phyloP scores from a whole-genome alignment of 176 grass and related monocot genomes.

The Pharus latifolius region DNA sequence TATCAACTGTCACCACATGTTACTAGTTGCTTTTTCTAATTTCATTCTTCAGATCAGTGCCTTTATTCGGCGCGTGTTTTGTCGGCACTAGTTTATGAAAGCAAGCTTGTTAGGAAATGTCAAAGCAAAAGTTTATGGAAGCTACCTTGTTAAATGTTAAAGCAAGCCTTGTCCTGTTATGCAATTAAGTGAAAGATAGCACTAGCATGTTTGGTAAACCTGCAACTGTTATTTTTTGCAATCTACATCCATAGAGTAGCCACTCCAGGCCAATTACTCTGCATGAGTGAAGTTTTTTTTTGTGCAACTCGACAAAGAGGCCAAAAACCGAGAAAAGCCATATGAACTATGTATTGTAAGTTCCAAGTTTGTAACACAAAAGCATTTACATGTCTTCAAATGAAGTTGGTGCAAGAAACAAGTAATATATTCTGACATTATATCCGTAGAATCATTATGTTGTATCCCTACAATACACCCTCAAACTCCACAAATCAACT shows the following conservation, averaged over 20 bases:
- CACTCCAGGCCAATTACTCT: no score
- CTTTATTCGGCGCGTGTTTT: neutral
- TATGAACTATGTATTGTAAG: no score
- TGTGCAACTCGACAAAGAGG: no score
- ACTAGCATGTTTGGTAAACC: constrained; percentile 13
- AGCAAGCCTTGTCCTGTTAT: neutral
- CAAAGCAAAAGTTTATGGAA: no score
- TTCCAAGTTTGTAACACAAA: no score
- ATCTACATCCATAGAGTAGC: neutral
- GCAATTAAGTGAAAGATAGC: constrained; percentile 18
- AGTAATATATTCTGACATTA: neutral
- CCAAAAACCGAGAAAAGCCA: no score
- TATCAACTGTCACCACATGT: neutral
- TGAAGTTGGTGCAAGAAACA: no score
- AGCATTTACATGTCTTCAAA: no score
- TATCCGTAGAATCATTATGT: neutral
- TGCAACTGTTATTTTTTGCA: neutral
- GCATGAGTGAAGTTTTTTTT: no score
- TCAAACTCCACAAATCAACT: neutral
- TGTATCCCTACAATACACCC: neutral
- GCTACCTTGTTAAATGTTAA: neutral
- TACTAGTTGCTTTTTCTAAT: no score
- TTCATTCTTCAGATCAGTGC: neutral
- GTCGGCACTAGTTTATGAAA: neutral
- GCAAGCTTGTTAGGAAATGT: no score